A percentile compares a stretch with the other conserved stretches of the same genome.
phyloP scores from a whole-genome alignment of 1,284 basidiomycete genomes.

The Ustilago hordei region DNA sequence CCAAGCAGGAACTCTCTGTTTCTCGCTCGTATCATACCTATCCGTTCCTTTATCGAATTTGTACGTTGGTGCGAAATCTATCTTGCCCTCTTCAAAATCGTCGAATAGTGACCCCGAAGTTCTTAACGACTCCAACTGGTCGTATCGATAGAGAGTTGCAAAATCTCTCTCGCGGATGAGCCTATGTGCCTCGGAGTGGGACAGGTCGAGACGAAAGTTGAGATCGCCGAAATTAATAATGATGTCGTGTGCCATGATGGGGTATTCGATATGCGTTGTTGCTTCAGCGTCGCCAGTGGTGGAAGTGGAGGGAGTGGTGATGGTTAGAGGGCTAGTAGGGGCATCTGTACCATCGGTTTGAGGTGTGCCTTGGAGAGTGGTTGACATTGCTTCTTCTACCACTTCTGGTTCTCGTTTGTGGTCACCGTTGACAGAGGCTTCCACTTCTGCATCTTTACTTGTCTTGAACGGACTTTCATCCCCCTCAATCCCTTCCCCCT shows the following conservation, averaged over 20 bases:
- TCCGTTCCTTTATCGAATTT: conserved; percentile 82
- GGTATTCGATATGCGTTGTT: conserved; percentile 14
- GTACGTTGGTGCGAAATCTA: conserved; percentile 90
- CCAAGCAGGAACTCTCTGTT: conserved; percentile 95
- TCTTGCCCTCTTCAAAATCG: conserved; percentile 87
- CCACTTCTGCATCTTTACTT: conserved; percentile 13
- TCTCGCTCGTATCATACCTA: conserved; percentile 93
- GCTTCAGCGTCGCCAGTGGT: not conserved
- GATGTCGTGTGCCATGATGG: conserved; percentile 68
- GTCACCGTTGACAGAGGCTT: not conserved
- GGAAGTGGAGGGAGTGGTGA: not conserved
- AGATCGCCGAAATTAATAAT: conserved; percentile 92
- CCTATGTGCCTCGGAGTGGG: conserved; percentile 81
- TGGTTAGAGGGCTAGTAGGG: not conserved
- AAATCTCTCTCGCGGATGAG: conserved; percentile 34
- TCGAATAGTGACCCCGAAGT: conserved; percentile 74
- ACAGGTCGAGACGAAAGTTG: conserved; percentile 91
- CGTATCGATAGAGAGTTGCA: conserved; percentile 77
- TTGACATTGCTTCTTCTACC: not conserved
- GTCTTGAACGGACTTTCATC: conserved; percentile 23
- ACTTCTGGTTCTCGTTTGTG: not conserved
- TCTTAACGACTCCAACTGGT: conserved; percentile 71
- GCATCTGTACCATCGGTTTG: conserved; percentile 3
- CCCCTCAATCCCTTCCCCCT: conserved; percentile 73
- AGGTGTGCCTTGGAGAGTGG: not conserved